Conservation (phyloP, 2,329 filamentous ascomycete genomes). For the Dothiorella sarmentorum region DNA sequence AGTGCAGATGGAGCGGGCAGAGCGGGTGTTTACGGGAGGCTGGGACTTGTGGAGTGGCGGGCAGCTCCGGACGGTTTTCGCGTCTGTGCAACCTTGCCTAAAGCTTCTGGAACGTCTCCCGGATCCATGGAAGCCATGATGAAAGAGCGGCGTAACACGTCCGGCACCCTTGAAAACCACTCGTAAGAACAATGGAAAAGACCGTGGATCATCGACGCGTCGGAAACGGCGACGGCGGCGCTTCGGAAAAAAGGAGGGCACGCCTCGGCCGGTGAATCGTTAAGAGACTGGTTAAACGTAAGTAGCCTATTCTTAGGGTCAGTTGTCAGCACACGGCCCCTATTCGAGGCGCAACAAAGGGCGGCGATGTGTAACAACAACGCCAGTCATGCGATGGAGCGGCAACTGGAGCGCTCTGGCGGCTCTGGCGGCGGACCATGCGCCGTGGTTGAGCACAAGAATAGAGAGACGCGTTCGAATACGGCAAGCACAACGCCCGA, state of each 20-base stretch:
- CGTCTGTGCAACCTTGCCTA: neutral
- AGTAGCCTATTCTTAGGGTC: constrained; percentile 6
- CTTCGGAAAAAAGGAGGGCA: constrained; percentile 10
- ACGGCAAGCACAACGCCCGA: constrained; percentile 2
- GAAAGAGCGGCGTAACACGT: neutral
- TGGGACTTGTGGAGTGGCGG: neutral
- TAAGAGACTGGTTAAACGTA: neutral
- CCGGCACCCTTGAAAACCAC: neutral
- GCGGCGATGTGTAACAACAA: constrained; percentile 11
- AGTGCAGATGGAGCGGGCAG: constrained; percentile 14
- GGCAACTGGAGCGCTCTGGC: constrained; percentile 2
- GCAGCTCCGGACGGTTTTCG: constrained; percentile 5
- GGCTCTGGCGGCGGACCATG: constrained; percentile 9
- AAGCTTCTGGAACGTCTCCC: neutral
- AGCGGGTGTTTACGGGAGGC: constrained; percentile 14
- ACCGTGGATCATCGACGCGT: neutral
- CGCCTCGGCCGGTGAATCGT: constrained; percentile 7
- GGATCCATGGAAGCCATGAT: neutral
- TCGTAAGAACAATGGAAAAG: constrained; percentile 3
- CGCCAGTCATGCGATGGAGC: neutral
- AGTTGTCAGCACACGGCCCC: neutral
- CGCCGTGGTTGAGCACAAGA: constrained; percentile 11
- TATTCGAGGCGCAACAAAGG: neutral
- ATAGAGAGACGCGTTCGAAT: constrained; percentile 1
- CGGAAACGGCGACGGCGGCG: neutral